Percentiles rank a stretch among this genome's conserved stretches.
These are phyloP conservation scores for Aphanocladium album DNA, from an alignment of 2,329 filamentous ascomycete genomes.

Conservation along the genomic window DNA sequence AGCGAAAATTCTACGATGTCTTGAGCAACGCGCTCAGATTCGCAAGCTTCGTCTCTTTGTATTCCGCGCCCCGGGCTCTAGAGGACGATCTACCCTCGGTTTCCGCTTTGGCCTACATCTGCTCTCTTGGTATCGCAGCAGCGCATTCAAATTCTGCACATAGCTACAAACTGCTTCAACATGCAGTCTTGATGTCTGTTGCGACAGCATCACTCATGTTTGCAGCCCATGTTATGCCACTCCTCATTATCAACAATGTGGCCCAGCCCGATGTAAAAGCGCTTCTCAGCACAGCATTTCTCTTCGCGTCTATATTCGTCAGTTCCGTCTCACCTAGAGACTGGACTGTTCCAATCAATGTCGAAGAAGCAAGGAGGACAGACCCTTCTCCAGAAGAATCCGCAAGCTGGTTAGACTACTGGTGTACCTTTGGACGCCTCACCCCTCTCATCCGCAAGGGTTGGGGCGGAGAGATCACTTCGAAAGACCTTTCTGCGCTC, in stretches of 20 bases:
- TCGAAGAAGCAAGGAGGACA: not conserved
- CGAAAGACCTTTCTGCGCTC: not conserved
- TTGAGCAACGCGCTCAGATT: not conserved
- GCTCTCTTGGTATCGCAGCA: not conserved
- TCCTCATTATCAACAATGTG: not conserved
- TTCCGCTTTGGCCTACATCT: not conserved
- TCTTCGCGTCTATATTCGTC: not conserved
- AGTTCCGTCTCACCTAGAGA: not conserved
- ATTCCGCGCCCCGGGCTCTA: not conserved
- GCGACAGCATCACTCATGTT: not conserved
- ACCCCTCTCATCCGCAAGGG: conserved; percentile 36
- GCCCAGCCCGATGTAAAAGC: not conserved
- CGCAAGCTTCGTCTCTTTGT: not conserved
- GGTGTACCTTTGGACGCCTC: conserved; percentile 38
- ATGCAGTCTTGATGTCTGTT: not conserved
- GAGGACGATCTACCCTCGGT: not conserved
- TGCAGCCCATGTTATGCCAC: not conserved
- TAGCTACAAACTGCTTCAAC: not conserved
- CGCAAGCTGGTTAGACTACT: conserved; percentile 39
- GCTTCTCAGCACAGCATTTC: not conserved
- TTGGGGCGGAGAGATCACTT: conserved; percentile 27
- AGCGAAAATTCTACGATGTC: not conserved
- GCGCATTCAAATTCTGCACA: not conserved
- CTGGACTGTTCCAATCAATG: not conserved
- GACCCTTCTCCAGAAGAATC: conserved; percentile 38